Conservation (phyloP, 805 yeast species). For the Ogataea trehaloabstinens region DNA sequence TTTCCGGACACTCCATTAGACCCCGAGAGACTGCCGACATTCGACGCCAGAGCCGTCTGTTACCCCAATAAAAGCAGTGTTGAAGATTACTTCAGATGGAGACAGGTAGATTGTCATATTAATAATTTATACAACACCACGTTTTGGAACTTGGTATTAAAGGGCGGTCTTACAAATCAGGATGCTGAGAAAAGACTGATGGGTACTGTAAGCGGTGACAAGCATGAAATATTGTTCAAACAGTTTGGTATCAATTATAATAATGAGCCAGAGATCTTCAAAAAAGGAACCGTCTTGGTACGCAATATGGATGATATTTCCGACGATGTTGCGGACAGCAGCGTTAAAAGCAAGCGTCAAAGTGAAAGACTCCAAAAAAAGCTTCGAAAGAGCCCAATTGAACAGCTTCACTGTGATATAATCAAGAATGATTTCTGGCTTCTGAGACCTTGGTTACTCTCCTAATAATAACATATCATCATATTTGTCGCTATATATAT, state of each 20-base stretch:
- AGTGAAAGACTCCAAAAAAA: slow-evolving; percentile 47
- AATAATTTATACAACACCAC: slow-evolving; percentile 91
- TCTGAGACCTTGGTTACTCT: slow-evolving; percentile 37
- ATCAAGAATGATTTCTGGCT: slow-evolving; percentile 66
- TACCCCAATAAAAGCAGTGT: slow-evolving; percentile 66
- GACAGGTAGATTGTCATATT: slow-evolving; percentile 95
- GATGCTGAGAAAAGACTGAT: slow-evolving; percentile 77
- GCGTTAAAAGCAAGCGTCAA: slow-evolving; percentile 41
- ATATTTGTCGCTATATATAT: neutral
- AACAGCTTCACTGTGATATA: slow-evolving; percentile 54
- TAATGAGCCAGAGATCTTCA: slow-evolving; percentile 82
- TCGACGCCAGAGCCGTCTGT: slow-evolving; percentile 86
- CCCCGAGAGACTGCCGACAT: slow-evolving; percentile 65
- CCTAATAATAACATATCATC: slow-evolving; percentile 1
- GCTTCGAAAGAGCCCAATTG: slow-evolving; percentile 46
- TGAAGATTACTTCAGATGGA: slow-evolving; percentile 87
- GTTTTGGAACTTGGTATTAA: slow-evolving; percentile 80
- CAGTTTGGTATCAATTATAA: slow-evolving; percentile 86
- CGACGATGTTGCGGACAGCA: neutral
- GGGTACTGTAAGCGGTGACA: slow-evolving; percentile 81
- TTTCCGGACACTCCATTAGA: slow-evolving; percentile 47
- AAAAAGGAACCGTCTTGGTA: slow-evolving; percentile 72
- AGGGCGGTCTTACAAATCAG: slow-evolving; percentile 66
- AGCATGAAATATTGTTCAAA: slow-evolving; percentile 80
- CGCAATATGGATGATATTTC: slow-evolving; percentile 38